Evolutionary conservation across 75 land plant genomes (phyloP), one percentile per base, ranked within the genome.

Genomic region (Cupressus sempervirens): DNA sequence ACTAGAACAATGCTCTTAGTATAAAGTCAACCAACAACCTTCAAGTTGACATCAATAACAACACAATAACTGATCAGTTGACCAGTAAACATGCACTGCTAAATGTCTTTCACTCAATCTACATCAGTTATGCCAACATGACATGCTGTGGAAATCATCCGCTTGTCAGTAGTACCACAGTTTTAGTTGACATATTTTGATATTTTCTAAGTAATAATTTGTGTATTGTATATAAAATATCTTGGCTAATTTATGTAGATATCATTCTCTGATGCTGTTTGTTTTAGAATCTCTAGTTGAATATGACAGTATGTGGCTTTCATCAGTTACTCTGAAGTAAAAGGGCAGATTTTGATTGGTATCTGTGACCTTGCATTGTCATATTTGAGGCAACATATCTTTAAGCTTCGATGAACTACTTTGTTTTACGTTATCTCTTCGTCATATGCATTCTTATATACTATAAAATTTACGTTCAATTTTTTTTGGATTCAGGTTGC

Each of bases 401-500:
- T 29, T 30, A 70, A 1, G 9, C 14, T 70, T 70, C 10, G 13
- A 70, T 30, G 30, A 50, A 32, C 30, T 30, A 43, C 40, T 77
- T 43, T 10, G 12, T 26, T 26, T 40, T 43, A 77, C 46, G 2
- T 75, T 23, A 4, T 75, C 10, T 77, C 48, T 41, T 77, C 16
- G n/a, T 77, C 20, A 26, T 43, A 43, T 41, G 80, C 80, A 77
- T 77, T 10, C 23, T 36, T 77, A 40, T 77, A 58, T 12, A 14
- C 8, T 35, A 43, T 9, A 8, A n/a, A 79, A 41, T 79, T 41
- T 46, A 10, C 23, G 13, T 43, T 77, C 0, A 84, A 35, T 40
- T 38, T 14, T 10, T 85, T 35, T 30, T 48, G 45, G 10, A 20
- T 86, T 34, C 90, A 97, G 99, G 90, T 92, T 81, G 48, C 88